phyloP scores from a whole-genome alignment of 1,139 yeast species.

The Casaregolazyma lundiana region DNA sequence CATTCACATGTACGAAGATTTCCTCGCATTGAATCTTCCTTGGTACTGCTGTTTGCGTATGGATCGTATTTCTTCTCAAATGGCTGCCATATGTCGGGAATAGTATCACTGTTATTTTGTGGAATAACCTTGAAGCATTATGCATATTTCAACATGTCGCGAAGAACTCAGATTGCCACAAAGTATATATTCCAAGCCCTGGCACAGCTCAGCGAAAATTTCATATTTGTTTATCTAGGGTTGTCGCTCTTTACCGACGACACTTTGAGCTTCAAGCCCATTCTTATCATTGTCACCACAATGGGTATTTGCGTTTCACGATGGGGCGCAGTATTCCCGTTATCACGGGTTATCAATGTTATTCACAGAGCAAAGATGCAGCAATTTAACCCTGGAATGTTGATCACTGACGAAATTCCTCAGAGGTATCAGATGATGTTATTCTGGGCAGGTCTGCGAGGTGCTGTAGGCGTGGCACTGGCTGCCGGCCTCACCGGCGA shows the following conservation, averaged over 20 bases:
- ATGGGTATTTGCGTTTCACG: constrained; percentile 90
- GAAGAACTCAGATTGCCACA: constrained; percentile 94
- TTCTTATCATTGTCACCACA: constrained; percentile 84
- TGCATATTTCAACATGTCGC: constrained; percentile 95
- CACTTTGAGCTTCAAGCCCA: constrained; percentile 88
- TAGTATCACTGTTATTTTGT: constrained; percentile 89
- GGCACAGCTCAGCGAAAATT: constrained; percentile 94
- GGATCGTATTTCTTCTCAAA: constrained; percentile 96
- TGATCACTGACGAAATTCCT: constrained; percentile 83
- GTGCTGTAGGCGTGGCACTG: constrained; percentile 98
- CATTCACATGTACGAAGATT: constrained; percentile 90
- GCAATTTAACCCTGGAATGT: constrained; percentile 34
- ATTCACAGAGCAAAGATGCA: constrained; percentile 52
- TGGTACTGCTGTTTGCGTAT: constrained; percentile 85
- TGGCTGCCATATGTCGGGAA: constrained; percentile 99
- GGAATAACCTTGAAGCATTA: constrained; percentile 96
- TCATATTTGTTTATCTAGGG: constrained; percentile 92
- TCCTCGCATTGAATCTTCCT: constrained; percentile 94
- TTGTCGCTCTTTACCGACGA: constrained; percentile 93
- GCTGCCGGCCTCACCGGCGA: constrained; percentile 98
- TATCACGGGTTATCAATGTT: constrained; percentile 80
- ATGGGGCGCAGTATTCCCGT: constrained; percentile 96
- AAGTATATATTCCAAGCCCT: constrained; percentile 89
- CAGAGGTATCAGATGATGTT: constrained; percentile 98
- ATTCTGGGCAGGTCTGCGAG: constrained; percentile 98